These are phyloP conservation scores for Lachancea kluyveri DNA, from an alignment of 805 yeast genomes.

Conservation along the genomic window DNA sequence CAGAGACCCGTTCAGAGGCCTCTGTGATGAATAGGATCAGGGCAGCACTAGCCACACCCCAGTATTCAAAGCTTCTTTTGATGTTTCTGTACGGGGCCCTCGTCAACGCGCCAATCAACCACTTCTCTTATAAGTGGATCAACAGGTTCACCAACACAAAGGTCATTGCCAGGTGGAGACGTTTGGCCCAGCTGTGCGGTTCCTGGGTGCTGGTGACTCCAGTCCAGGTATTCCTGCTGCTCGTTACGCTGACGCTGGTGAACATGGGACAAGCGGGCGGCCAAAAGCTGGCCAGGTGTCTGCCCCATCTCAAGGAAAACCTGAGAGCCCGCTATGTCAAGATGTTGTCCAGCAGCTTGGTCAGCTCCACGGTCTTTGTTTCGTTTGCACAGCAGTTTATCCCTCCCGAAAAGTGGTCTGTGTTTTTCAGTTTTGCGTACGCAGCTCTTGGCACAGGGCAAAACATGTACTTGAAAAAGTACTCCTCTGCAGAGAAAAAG, in stretches of 20 bases:
- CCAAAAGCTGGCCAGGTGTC: slow-evolving; percentile 3
- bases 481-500: not conserved
- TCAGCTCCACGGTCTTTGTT: slow-evolving; percentile 16
- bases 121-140: slow-evolving; percentile 17
- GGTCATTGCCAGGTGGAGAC: slow-evolving; percentile 10
- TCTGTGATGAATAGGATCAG: slow-evolving; percentile 4
- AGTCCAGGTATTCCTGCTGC: slow-evolving; percentile 16
- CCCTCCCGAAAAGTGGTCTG: slow-evolving; percentile 20
- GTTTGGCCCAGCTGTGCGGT: slow-evolving; percentile 15
- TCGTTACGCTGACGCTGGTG: slow-evolving; percentile 14
- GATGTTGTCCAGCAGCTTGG: slow-evolving; percentile 16
- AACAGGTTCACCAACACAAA: slow-evolving; percentile 9
- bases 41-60: slow-evolving; percentile 5
- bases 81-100: slow-evolving; percentile 21
- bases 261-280: slow-evolving; percentile 9
- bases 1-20: no score
- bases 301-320: slow-evolving; percentile 7
- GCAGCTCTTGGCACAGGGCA: slow-evolving; percentile 18
- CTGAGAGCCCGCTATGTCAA: slow-evolving; percentile 12
- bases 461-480: slow-evolving; percentile 17
- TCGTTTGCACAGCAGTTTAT: slow-evolving; percentile 19
- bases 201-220: slow-evolving; percentile 18
- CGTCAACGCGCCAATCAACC: slow-evolving; percentile 21
- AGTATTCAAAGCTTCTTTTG: slow-evolving; percentile 10
- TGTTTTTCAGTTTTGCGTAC: slow-evolving; percentile 22